Base-by-base conservation (phyloP, 2,329 filamentous ascomycete species). In the Aspergillus fructus region DNA sequence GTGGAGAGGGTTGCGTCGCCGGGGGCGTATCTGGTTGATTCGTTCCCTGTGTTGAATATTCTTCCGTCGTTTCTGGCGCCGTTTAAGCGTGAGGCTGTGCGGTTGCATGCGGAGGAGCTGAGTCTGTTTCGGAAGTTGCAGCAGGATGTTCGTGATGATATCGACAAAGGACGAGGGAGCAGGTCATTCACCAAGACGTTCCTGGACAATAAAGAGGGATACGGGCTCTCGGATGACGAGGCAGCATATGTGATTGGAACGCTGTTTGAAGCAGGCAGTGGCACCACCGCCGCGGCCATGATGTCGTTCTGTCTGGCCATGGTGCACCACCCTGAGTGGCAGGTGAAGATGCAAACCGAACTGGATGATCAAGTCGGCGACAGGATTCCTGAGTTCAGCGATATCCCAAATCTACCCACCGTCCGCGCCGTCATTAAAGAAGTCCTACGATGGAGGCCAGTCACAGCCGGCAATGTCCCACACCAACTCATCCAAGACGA, bases 31-130 rank as follows among this genome's bases (percentile, higher is more conserved):
- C 13, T 47, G 7, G 43, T 47, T 17, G 43, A 47, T 33, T 47
- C 43, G 6, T 47, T 30, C 13, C 43, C 43, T n/a, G 21, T 33
- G 1, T 3, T 43, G 41, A 49, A 86, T 66, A 84, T 83, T 46
- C n/a, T 48, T n/a, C 46, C 46, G 7, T 33, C 15, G 1, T 19
- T 9, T 8, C 13, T 48, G 15, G 46, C 46, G 6, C 46, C 46
- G 13, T 48, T 48, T 9, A 48, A 48, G 27, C 9, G 33, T 1
- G 46, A 48, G 24, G 46, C 17, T 19, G 24, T 15, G 2, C 1
- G 2, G 2, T 19, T 17, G 2, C 46, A 48, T 19, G 24, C 24
- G 3, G 13, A 19, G 8, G 46, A 48, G 24, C 8, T 34, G 15
- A 3, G n/a, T 12, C 30, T 48, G 0, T 48, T 48, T 5, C 12